Evolutionary conservation across 1,139 yeast genomes (phyloP).

Genomic region (Schwanniomyces etchellsii): DNA sequence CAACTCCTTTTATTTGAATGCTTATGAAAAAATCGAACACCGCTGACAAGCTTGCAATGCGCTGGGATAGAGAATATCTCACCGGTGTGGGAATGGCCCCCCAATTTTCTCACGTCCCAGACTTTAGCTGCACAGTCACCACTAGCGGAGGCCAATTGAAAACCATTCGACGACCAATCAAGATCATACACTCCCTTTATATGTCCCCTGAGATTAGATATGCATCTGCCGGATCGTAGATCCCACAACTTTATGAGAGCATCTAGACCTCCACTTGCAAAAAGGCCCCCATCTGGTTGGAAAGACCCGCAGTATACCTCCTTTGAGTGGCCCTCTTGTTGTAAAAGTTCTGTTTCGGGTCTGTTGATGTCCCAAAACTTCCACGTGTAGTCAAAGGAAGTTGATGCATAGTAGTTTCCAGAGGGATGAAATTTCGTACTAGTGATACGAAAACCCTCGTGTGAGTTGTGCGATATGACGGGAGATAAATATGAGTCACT

Average conservation of each 20-base stretch:
- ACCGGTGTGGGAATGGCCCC: constrained; percentile 15
- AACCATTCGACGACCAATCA: constrained; percentile 76
- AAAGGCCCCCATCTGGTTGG: constrained; percentile 74
- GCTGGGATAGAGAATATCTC: constrained; percentile 61
- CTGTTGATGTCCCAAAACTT: constrained; percentile 71
- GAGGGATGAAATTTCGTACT: constrained; percentile 65
- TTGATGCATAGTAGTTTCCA: constrained; percentile 51
- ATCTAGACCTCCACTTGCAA: constrained; percentile 78
- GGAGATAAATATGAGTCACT: constrained; percentile 11
- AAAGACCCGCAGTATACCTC: constrained; percentile 61
- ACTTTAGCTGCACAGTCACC: constrained; percentile 77
- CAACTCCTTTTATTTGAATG: constrained; percentile 7
- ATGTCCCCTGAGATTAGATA: constrained; percentile 62
- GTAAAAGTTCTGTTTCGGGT: constrained; percentile 18
- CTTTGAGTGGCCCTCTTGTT: constrained; percentile 85
- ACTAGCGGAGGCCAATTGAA: constrained; percentile 73
- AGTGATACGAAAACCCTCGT: constrained; percentile 52
- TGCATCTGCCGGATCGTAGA: constrained; percentile 66
- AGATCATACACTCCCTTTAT: constrained; percentile 63
- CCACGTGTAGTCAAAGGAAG: constrained; percentile 89
- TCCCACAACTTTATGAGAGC: constrained; percentile 81
- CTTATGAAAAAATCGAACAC: constrained; percentile 45
- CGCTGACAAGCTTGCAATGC: constrained; percentile 71
- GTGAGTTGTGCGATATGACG: constrained; percentile 24
- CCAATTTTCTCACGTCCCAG: constrained; percentile 71